Percentiles rank a stretch among this genome's conserved stretches.
Evolutionary conservation across 108 stramenopile species (phyloP).

Genomic region (Asterionellopsis glacialis): DNA sequence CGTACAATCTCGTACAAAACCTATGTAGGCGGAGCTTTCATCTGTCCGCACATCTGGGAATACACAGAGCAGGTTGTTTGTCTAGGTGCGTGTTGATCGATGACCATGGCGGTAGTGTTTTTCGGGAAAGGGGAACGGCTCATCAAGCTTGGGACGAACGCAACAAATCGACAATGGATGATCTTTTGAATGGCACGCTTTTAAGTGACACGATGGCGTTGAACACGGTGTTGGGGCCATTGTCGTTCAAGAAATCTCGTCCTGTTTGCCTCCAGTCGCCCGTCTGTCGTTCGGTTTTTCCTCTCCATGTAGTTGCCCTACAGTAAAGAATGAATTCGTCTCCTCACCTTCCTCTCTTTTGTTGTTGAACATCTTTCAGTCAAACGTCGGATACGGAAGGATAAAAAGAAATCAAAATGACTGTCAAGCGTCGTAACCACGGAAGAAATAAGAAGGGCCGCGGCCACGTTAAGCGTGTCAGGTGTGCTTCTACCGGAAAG

Average conservation of each 20-base stretch:
- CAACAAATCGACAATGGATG: no score
- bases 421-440: conserved; percentile 99
- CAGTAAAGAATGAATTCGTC: not conserved
- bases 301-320: not conserved
- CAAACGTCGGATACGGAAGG: not conserved
- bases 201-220: no score
- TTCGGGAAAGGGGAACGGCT: no score
- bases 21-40: no score
- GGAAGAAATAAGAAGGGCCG: conserved; percentile 99
- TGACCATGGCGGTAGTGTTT: no score
- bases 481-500: conserved; percentile 98
- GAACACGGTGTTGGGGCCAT: not conserved
- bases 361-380: conserved; percentile 1
- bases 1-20: no score
- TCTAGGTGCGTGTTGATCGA: no score
- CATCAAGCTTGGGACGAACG: no score
- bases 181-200: no score
- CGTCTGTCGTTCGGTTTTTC: not conserved
- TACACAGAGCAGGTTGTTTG: no score
- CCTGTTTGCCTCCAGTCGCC: not conserved
- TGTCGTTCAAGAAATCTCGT: not conserved
- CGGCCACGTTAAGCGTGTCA: conserved; percentile 98
- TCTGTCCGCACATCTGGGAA: no score
- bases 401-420: conserved; percentile 62
- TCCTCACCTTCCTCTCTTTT: not conserved